Percentiles rank a stretch among this genome's conserved stretches.
phyloP scores from a whole-genome alignment of 768 basidiomycete species.

The Fibroporia radiculosa region DNA sequence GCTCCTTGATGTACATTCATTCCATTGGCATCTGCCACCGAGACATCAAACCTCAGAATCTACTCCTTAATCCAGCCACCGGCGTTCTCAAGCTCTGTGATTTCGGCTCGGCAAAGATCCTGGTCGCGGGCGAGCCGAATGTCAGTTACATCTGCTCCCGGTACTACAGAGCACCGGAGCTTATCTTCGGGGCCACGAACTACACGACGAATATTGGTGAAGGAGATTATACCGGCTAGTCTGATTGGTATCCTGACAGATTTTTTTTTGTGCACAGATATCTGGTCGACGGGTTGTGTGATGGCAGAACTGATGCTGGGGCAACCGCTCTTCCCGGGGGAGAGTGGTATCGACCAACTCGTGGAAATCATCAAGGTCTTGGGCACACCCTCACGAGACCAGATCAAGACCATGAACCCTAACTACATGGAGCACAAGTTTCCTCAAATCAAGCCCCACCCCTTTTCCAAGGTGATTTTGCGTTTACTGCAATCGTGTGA shows the following conservation, averaged over 20 bases:
- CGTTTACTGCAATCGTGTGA: constrained; percentile 1
- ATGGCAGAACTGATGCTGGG: constrained; percentile 99
- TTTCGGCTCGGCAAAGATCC: constrained; percentile 98
- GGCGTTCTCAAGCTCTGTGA: constrained; percentile 97
- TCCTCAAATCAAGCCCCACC: constrained; percentile 99
- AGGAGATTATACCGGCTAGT: constrained; percentile 20
- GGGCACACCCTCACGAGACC: constrained; percentile 95
- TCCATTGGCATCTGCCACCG: constrained; percentile 99
- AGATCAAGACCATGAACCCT: constrained; percentile 99
- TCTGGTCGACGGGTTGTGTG: constrained; percentile 99
- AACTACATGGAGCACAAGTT: constrained; percentile 99
- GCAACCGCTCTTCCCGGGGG: constrained; percentile 97
- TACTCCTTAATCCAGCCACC: constrained; percentile 93
- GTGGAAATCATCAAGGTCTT: constrained; percentile 99
- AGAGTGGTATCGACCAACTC: constrained; percentile 97
- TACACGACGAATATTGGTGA: constrained; percentile 98
- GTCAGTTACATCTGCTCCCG: constrained; percentile 99
- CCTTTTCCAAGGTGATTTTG: constrained; percentile 79
- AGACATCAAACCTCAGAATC: constrained; percentile 99
- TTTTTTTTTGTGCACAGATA: constrained; percentile 57
- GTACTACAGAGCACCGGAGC: constrained; percentile 98
- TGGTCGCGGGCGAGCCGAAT: constrained; percentile 96
- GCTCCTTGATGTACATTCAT: constrained; percentile 98
- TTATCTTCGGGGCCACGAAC: constrained; percentile 99
- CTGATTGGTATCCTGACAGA: not conserved